Conservation (phyloP, 1,139 yeast species). For the Kurtzmaniella quercitrusa region DNA sequence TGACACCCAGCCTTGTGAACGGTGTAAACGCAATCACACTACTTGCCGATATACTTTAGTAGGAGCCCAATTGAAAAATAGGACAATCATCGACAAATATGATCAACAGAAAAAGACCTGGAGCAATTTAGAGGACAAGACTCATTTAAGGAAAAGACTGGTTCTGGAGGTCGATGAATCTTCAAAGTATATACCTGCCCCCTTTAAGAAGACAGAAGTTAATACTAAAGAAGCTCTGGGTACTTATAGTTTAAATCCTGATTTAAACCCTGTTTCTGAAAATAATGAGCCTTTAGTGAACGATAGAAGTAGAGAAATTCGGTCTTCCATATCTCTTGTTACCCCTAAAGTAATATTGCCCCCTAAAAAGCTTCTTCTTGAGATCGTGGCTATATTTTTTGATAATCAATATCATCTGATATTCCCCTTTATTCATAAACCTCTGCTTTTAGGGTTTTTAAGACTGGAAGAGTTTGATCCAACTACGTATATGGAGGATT, state of each 20-base stretch:
- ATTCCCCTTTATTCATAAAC: conserved; percentile 30
- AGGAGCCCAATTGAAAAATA: neutral
- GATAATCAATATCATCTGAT: conserved; percentile 32
- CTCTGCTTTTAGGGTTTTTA: conserved; percentile 23
- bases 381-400: conserved; percentile 26
- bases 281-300: neutral
- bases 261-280: neutral
- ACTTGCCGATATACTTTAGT: neutral
- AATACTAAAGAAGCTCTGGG: neutral
- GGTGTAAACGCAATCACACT: neutral
- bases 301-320: neutral
- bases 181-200: no score
- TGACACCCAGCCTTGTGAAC: conserved; percentile 5
- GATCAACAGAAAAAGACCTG: neutral
- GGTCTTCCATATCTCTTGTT: neutral
- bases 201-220: neutral
- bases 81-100: neutral
- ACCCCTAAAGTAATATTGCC: conserved; percentile 16
- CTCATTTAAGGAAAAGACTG: neutral
- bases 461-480: conserved; percentile 25
- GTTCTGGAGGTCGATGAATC: no score
- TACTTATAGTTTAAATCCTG: neutral
- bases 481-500: conserved; percentile 20
- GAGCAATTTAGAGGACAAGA: neutral
- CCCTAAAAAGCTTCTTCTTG: conserved; percentile 18